Evolutionary conservation across 352 stramenopile species (phyloP), one percentile per base, ranked within the genome.

Genomic region (Phytopythium aichiense): DNA sequence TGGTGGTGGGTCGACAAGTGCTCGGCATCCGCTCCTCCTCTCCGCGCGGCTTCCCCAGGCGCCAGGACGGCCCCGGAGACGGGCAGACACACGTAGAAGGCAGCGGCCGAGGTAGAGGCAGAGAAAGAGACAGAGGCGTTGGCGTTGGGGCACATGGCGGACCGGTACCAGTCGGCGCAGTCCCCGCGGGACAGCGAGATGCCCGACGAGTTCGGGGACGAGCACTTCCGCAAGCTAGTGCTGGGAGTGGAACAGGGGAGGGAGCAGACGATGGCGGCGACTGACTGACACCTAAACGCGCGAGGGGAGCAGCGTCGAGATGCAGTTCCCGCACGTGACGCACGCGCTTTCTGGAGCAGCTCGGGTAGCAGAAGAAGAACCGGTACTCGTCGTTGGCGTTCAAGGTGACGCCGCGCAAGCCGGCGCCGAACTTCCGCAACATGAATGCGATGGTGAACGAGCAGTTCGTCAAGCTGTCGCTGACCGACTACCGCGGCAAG

Each of bases 291-390:
- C 43, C 42, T 58, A 38, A 12, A 2, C 56, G 22, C 42, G 9
- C 33, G 8, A 37, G 49, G 28, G 33, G n/a, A 45, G 13, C 56
- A 86, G 76, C 68, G 81, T 91, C 31, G 77, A 89, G 48, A 79
- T 91, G 64, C 81, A 91, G 64, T 89, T 91, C 72, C 79, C 81
- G 25, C 77, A 89, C 50, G 79, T 92, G 46, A 82, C 81, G n/a
- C 81, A 92, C 15, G 79, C 79, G 48, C 66, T n/a, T 90, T 49
- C 74, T 92, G 45, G 77, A 89, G 61, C 81, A 90, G 56, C 71
- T 92, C 31, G 83, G 83, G 31, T 92, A 90, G 61, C 60, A 90
- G 70, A 92, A 89, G 76, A 91, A 89, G 72, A 91, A 89, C 64
- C 74, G 77, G 48, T 88, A 88, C 71, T 92, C 83, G 28, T 58